Conservation (phyloP, 352 stramenopile genomes). For the Pythium rishiriense region DNA sequence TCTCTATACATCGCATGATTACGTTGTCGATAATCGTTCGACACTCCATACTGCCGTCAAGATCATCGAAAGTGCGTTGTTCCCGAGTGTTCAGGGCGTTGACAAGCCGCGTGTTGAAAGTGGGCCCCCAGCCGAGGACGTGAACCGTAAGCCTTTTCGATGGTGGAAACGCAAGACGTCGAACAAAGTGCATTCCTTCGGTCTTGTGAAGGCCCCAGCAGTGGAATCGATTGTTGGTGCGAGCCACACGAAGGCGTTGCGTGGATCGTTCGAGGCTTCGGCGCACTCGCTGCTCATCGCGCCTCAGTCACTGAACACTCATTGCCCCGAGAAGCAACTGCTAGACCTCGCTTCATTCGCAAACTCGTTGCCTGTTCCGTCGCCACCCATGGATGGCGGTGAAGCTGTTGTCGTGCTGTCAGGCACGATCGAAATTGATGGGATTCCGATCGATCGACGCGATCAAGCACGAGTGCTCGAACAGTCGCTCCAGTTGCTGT, state of each 20-base stretch:
- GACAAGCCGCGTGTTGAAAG: not conserved
- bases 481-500: slow-evolving; percentile 28
- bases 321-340: slow-evolving; percentile 1
- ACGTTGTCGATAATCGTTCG: slow-evolving; percentile 1
- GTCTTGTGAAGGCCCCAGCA: too few relatives aligned
- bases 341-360: not conserved
- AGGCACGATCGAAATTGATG: slow-evolving; percentile 2
- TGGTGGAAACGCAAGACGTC: not conserved
- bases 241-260: not conserved
- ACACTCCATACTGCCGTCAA: slow-evolving; percentile 15
- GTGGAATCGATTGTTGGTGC: not conserved
- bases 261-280: not conserved
- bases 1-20: slow-evolving; percentile 5
- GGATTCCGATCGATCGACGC: slow-evolving; percentile 5
- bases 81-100: not conserved
- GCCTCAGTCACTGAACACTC: not conserved
- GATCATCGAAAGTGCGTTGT: slow-evolving; percentile 18
- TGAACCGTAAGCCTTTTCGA: not conserved
- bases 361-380: not conserved
- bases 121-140: not conserved
- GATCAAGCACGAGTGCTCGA: slow-evolving; percentile 20
- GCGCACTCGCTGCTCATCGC: slow-evolving; percentile 5
- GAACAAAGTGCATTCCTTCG: slow-evolving; percentile 5
- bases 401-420: not conserved
- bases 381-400: not conserved